Base-by-base conservation (phyloP, 306 rosid species). In the Begonia masoniana region DNA sequence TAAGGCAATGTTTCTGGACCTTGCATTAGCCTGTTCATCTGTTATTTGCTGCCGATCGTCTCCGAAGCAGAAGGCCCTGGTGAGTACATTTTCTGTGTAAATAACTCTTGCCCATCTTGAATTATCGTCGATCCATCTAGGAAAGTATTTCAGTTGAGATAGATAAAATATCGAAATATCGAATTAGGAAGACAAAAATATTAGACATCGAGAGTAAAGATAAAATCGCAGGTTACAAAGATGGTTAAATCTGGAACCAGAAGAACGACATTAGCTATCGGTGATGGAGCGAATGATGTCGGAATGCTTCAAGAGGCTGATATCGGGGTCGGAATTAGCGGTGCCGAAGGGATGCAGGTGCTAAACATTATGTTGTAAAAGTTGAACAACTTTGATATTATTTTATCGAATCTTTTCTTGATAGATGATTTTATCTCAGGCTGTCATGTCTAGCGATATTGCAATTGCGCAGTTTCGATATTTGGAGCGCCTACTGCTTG, bases 241-340 rank as follows among this genome's bases (percentile, higher is more conserved):
- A 79, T 92, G 7, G 99, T 92, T 31, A 92, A 87, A 76, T 71
- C 71, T 70, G 87, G 84, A 64, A 83, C 87, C 47, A 87, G 96
- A 15, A 92, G 79, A 79, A 92, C 96, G 21, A 92, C 96, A 17
- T 77, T 92, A 65, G 99, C 95, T 12, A 78, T 92, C 13, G 99
- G 99, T 23, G 99, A 92, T 70, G 99, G 99, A 50, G 99, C 96
- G 62, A 92, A 92, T 74, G 99, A 92, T 72, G 99, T 92, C 42
- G 96, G 99, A 59, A 92, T 92, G 99, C 94, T 92, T 75, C 99
- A 92, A 81, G 96, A 92, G 76, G 99, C 99, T 39, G 96, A 92
- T 69, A 92, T 92, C 52, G 99, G 99, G 60, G 42, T 92, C 42
- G 99, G 99, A 70, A 92, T 92, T 52, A 92, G 99, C 49, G 99